Percentiles rank a stretch among this genome's conserved stretches.
Evolutionary conservation across 2,329 filamentous ascomycete genomes (phyloP).

Genomic region (Colletotrichum musicola): DNA sequence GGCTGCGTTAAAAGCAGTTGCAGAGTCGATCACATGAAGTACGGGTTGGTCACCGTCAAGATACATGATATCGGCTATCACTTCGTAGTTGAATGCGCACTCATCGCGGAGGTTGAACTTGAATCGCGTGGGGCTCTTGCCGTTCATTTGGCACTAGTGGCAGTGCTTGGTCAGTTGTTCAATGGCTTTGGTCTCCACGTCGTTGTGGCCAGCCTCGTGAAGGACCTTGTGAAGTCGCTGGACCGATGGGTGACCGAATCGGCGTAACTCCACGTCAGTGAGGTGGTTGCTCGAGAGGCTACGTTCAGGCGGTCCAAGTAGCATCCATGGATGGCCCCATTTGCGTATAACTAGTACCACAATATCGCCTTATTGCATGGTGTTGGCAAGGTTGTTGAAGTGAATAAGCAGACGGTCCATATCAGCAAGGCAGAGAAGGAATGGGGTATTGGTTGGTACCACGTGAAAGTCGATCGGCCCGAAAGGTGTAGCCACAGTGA

Average conservation of each 20-base stretch:
- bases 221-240: background rate
- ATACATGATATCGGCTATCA: background rate
- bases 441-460: background rate
- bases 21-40: background rate
- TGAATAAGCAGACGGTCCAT: background rate
- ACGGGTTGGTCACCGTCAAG: background rate
- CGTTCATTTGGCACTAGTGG: background rate
- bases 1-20: background rate
- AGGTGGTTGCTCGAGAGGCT: background rate
- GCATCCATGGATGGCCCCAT: background rate
- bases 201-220: background rate
- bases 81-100: slow-evolving; percentile 41
- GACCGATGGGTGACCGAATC: background rate
- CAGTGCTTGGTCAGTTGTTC: background rate
- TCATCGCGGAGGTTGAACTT: slow-evolving; percentile 41
- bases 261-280: background rate
- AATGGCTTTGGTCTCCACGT: background rate
- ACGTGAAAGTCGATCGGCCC: background rate
- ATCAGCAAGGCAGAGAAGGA: background rate
- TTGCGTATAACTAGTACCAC: background rate
- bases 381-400: background rate
- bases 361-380: background rate
- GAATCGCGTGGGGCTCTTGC: background rate
- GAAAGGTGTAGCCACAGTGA: background rate
- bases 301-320: background rate